phyloP scores from a whole-genome alignment of 208 protist genomes.

The Trypanosoma conorhini region DNA sequence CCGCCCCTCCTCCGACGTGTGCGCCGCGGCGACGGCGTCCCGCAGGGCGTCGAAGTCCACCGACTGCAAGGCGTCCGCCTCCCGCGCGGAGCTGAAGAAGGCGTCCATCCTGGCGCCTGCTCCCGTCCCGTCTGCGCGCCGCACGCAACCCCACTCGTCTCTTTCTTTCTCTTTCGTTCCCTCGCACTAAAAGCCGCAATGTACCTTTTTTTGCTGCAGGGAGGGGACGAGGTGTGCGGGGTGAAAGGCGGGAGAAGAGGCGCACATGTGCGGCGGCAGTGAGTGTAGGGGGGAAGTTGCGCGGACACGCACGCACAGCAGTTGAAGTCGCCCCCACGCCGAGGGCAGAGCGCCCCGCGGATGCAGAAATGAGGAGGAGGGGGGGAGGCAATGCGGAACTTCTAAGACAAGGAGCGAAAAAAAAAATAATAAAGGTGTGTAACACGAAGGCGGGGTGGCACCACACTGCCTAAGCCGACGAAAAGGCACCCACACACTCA shows the following conservation, averaged over 20 bases:
- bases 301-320: not conserved
- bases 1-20: constrained; percentile 23
- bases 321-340: not conserved
- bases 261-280: too few relatives aligned
- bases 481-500: constrained; percentile 8
- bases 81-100: constrained; percentile 15
- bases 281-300: not conserved
- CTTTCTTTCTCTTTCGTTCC: not conserved
- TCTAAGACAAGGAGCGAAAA: not conserved
- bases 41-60: constrained; percentile 28
- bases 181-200: not conserved
- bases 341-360: too few relatives aligned
- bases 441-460: constrained; percentile 1
- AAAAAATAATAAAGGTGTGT: constrained; percentile 4
- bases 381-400: not conserved
- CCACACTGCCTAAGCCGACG: too few relatives aligned
- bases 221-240: too few relatives aligned
- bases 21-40: not conserved
- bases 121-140: not conserved
- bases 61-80: constrained; percentile 20
- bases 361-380: too few relatives aligned
- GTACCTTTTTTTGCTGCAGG: not conserved
- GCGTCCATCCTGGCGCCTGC: constrained; percentile 3
- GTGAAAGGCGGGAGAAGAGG: too few relatives aligned
- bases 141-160: not conserved